Evolutionary conservation across 192 early-diverging fungal genomes (phyloP).

Genomic region (Umbelopsis isabellina): DNA sequence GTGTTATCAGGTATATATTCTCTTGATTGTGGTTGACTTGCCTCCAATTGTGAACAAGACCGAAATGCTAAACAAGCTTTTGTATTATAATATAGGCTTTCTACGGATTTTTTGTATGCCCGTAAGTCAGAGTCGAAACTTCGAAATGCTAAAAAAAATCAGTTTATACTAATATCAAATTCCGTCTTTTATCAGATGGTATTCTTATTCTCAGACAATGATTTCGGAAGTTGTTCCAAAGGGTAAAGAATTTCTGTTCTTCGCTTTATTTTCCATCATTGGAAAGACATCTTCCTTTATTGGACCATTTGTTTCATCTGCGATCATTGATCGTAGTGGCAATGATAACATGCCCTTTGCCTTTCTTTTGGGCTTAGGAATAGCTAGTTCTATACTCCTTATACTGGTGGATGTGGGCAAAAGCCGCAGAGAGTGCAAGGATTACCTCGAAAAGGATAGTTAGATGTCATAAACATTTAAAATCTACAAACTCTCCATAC

Average conservation of each 20-base stretch:
- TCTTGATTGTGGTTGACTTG: background rate
- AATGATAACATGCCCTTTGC: constrained; percentile 23
- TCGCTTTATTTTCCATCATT: constrained; percentile 25
- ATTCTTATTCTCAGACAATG: constrained; percentile 23
- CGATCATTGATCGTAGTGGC: constrained; percentile 20
- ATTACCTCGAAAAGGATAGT: constrained; percentile 2
- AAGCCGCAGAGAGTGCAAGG: constrained; percentile 19
- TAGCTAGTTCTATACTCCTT: constrained; percentile 1
- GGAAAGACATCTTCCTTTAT: constrained; percentile 23
- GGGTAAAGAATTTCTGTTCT: constrained; percentile 22
- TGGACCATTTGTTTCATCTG: constrained; percentile 22
- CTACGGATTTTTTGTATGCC: constrained; percentile 17
- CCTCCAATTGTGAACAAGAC: background rate
- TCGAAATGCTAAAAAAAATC: background rate
- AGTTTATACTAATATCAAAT: background rate
- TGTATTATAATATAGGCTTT: background rate
- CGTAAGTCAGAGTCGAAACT: background rate
- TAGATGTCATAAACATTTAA: too few relatives aligned
- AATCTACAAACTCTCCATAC: too few relatives aligned
- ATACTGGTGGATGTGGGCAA: constrained; percentile 11
- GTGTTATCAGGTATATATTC: constrained; percentile 14
- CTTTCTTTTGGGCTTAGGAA: constrained; percentile 6
- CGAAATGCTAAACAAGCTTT: background rate
- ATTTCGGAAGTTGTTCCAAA: constrained; percentile 13
- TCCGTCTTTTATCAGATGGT: background rate